A percentile compares a stretch with the other conserved stretches of the same genome.
phyloP scores from a whole-genome alignment of 345 rosid species.

The Microthlaspi erraticum region DNA sequence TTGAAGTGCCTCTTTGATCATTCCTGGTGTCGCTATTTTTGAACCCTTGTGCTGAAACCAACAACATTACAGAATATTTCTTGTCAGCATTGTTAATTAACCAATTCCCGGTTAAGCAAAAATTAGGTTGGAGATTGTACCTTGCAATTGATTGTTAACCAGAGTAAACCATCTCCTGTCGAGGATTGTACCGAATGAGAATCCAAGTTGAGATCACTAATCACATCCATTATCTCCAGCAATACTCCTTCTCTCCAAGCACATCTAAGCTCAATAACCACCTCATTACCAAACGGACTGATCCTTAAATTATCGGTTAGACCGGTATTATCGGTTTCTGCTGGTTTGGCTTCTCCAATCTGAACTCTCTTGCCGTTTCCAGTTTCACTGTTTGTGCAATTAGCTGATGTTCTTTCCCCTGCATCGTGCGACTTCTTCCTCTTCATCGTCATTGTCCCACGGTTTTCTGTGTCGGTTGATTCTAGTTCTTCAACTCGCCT shows the following conservation, averaged over 20 bases:
- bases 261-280: conserved; percentile 69
- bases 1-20: conserved; percentile 62
- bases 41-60: conserved; percentile 67
- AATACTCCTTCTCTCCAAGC: conserved; percentile 79
- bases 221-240: conserved; percentile 77
- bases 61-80: conserved; percentile 7
- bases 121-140: conserved; percentile 45
- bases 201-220: conserved; percentile 66
- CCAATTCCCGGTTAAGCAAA: conserved; percentile 14
- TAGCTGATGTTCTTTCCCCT: conserved; percentile 66
- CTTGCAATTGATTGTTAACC: conserved; percentile 67
- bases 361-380: conserved; percentile 21
- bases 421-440: conserved; percentile 52
- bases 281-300: conserved; percentile 54
- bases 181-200: conserved; percentile 81
- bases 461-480: conserved; percentile 49
- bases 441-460: conserved; percentile 46
- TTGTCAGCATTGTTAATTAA: conserved; percentile 34
- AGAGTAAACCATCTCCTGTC: conserved; percentile 62
- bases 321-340: conserved; percentile 39
- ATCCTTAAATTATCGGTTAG: conserved; percentile 51
- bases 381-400: conserved; percentile 50
- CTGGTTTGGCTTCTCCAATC: conserved; percentile 46
- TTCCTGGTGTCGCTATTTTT: conserved; percentile 49
- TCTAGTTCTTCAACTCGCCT: conserved; percentile 79